phyloP scores from a whole-genome alignment of 495 filamentous ascomycete species.

The Penicillium verhagenii region DNA sequence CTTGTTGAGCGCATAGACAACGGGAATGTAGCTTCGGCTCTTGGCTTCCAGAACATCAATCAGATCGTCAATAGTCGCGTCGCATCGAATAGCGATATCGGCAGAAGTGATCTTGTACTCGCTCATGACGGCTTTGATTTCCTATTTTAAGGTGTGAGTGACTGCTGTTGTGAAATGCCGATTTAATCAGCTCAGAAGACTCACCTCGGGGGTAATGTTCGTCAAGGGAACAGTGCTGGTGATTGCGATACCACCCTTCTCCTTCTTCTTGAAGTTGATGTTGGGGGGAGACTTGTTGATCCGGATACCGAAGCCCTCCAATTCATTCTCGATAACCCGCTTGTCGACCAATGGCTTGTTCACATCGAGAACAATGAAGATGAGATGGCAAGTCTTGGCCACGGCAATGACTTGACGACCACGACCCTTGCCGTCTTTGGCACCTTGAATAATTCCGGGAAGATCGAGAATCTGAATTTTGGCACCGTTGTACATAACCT shows the following conservation, averaged over 20 bases:
- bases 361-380: conserved; percentile 98
- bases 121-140: conserved; percentile 95
- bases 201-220: conserved; percentile 83
- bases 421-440: conserved; percentile 97
- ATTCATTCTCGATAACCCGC: conserved; percentile 90
- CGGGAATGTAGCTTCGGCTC: conserved; percentile 92
- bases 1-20: conserved; percentile 98
- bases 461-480: conserved; percentile 99
- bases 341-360: conserved; percentile 98
- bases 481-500: conserved; percentile 94
- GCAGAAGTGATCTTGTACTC: conserved; percentile 97
- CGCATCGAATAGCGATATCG: conserved; percentile 96
- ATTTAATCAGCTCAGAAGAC: conserved; percentile 16
- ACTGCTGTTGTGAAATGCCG: neutral
- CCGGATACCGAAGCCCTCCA: conserved; percentile 96
- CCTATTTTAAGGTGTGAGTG: conserved; percentile 41
- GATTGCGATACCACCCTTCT: conserved; percentile 94
- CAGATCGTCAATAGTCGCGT: conserved; percentile 86
- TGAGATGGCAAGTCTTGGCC: conserved; percentile 96
- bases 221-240: conserved; percentile 88
- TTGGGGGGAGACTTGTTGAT: conserved; percentile 98
- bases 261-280: conserved; percentile 98
- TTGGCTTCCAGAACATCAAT: conserved; percentile 97
- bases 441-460: conserved; percentile 97
- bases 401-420: conserved; percentile 98